Evolutionary conservation across 2,329 filamentous ascomycete genomes (phyloP).

Genomic region (Neocucurbitaria cava): DNA sequence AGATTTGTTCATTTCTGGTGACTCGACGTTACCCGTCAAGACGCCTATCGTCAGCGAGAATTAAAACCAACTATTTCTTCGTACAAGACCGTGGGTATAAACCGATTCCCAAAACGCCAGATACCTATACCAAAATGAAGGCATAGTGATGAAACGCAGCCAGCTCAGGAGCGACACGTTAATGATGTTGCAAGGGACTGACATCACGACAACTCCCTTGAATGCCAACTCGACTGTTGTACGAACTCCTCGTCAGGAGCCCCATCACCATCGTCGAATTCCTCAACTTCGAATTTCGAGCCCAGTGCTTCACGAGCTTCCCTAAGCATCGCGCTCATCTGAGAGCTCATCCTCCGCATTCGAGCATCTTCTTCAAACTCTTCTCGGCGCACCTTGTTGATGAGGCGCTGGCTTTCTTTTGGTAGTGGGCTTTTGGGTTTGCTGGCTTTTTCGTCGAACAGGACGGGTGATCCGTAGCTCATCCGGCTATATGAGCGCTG

Average conservation of each 20-base stretch:
- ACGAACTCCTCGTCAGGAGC: conserved; percentile 1
- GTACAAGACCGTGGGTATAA: neutral
- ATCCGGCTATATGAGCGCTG: conserved; percentile 38
- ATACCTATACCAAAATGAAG: neutral
- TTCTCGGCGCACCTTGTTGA: conserved; percentile 73
- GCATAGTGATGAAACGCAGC: neutral
- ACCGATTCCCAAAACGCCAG: neutral
- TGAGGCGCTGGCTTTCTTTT: conserved; percentile 75
- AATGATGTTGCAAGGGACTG: neutral
- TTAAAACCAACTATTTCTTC: neutral
- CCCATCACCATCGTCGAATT: conserved; percentile 31
- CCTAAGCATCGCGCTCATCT: conserved; percentile 84
- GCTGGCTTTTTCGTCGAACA: conserved; percentile 25
- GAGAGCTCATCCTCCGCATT: conserved; percentile 79
- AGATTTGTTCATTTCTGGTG: neutral
- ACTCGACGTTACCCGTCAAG: neutral
- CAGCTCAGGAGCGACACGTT: neutral
- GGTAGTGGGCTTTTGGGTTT: conserved; percentile 47
- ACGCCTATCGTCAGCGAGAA: neutral
- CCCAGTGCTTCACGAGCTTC: conserved; percentile 87
- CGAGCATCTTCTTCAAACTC: conserved; percentile 81
- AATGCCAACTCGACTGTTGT: conserved; percentile 1
- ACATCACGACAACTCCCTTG: neutral
- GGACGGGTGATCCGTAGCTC: conserved; percentile 41
- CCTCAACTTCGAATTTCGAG: conserved; percentile 52